Conservation (phyloP, 2,329 filamentous ascomycete genomes). For the Ascocoryne sarcoides region DNA sequence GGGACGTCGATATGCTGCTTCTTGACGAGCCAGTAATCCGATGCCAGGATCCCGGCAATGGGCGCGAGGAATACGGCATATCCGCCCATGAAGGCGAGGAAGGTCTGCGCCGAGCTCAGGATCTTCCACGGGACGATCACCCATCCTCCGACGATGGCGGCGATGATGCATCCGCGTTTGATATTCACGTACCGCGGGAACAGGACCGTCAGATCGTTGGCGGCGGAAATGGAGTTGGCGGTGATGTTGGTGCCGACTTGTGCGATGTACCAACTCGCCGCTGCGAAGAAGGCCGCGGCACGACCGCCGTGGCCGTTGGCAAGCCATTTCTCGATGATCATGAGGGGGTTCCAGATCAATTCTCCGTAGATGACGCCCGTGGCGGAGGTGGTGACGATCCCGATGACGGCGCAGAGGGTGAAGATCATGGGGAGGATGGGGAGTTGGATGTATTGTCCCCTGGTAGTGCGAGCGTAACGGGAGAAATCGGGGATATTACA, state of each 20-base stretch:
- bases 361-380: slow-evolving; percentile 42
- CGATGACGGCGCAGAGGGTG: slow-evolving; percentile 33
- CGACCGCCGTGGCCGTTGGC: slow-evolving; percentile 35
- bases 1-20: slow-evolving; percentile 30
- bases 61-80: slow-evolving; percentile 55
- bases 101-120: slow-evolving; percentile 45
- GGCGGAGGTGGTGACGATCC: slow-evolving; percentile 50
- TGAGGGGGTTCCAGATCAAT: slow-evolving; percentile 42
- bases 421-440: slow-evolving; percentile 25
- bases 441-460: slow-evolving; percentile 33
- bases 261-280: slow-evolving; percentile 44
- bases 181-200: slow-evolving; percentile 48
- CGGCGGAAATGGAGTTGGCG: slow-evolving; percentile 44
- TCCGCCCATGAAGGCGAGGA: slow-evolving; percentile 58
- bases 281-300: slow-evolving; percentile 39
- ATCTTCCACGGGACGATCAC: slow-evolving; percentile 59
- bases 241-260: slow-evolving; percentile 48
- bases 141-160: slow-evolving; percentile 46
- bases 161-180: slow-evolving; percentile 44
- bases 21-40: slow-evolving; percentile 49
- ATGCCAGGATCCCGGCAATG: slow-evolving; percentile 48
- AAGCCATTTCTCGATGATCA: slow-evolving; percentile 37
- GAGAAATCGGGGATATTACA: slow-evolving; percentile 31
- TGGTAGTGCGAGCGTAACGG: slow-evolving; percentile 23
- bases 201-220: slow-evolving; percentile 48